Evolutionary conservation across 2,329 filamentous ascomycete genomes (phyloP), one percentile per base, ranked within the genome.

Genomic region (Nemania diffusa): DNA sequence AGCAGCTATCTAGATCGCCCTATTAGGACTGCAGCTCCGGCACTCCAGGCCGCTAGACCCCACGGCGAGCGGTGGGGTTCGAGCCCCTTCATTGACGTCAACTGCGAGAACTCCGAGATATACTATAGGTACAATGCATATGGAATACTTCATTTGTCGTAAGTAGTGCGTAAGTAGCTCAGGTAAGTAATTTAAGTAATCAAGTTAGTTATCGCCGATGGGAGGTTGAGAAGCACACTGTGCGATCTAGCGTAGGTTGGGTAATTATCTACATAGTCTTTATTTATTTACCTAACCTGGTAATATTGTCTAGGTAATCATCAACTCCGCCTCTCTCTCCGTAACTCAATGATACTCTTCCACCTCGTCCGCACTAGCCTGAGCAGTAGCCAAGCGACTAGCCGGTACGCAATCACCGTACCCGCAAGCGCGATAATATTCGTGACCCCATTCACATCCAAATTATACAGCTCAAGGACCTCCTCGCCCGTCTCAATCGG

Each of bases 401-500:
- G 34, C 8, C 92, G 81, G 78, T 94, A 94, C 6, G 85, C 82
- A 1, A 93, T 82, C 1, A 90, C 83, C 64, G 87, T 89, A 1
- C 87, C 84, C 0, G 87, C 90, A 72, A 94, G 75, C 3, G 85
- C 87, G 70, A 88, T 83, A 2, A 93, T 75, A 70, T 92, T 90
- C 61, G 87, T 81, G 13, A 84, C 81, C 0, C 88, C 86, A 72
- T 91, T 82, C 11, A 84, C 87, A 60, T 92, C 83, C 62, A 93
- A 81, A 57, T 87, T 85, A 77, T 93, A 94, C 62, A 93, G 73
- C 51, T 86, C 77, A 56, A 94, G 77, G 0, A 91, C 91, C 72
- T 94, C 83, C 72, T 89, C 82, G 0, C 92, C 92, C 0, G 84
- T 90, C 53, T 85, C 81, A 48, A 93, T 88, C 0, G 88, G 86